Base-by-base conservation (phyloP, 352 stramenopile genomes). In the Phytophthora pseudosyringae region DNA sequence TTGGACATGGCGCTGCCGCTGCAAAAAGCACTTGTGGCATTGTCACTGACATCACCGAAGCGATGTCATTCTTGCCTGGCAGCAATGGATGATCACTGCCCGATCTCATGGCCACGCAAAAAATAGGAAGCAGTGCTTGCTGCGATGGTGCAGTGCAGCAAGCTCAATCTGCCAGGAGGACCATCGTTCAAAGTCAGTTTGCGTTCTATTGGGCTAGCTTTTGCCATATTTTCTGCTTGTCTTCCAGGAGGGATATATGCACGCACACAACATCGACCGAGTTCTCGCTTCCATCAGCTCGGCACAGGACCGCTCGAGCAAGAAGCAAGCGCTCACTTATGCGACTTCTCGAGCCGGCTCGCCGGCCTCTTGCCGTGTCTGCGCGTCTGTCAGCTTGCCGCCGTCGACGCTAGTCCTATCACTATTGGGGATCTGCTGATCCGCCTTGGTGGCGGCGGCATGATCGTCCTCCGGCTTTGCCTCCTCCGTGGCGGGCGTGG, bases 341-440 rank as follows among this genome's bases (percentile, higher is more conserved):
- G 69, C 59, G 29, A 83, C 76, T 74, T 85, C 76, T 35, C 71
- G 73, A 44, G 76, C 73, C 32, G 76, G 73, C 49, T 85, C 76
- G 3, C 76, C 76, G 6, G 76, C 71, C 52, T 78, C 73, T 76
- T 85, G 76, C 35, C 71, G 71, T 25, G 54, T 73, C 48, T 76
- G 51, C 5, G 52, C 56, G 38, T 68, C 52, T 38, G 58, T 59
- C 28, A 64, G 32, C 39, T 75, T 73, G 32, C 50, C 26, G 15
- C 32, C 44, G 33, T 63, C 64, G 28, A 53, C 52, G 48, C 58
- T 69, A 54, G 56, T 73, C 64, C 53, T 73, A 63, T 51, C 60
- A 62, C 50, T 68, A 66, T 64, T 67, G 4, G 41, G 41, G 33
- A 40, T 59, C 10, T 59, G 53, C 18, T 51, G 43, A 3, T 71